A percentile compares a stretch with the other conserved stretches of the same genome.
These are phyloP conservation scores for Tetrapisispora namnaoensis DNA, from an alignment of 805 yeast species.

Conservation along the genomic window DNA sequence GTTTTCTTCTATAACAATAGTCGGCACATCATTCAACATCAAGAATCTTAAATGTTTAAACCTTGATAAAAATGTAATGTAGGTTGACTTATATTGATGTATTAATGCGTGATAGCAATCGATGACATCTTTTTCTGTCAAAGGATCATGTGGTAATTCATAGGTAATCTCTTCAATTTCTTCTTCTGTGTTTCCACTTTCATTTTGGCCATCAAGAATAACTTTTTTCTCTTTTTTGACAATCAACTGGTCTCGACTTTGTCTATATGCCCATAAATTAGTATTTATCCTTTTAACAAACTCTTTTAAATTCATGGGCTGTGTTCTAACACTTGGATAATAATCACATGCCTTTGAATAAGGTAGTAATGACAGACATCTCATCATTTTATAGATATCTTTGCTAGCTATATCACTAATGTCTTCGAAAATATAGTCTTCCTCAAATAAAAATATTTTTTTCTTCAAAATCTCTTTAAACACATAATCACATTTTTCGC, in stretches of 20 bases:
- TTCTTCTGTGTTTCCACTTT: not conserved
- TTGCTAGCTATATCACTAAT: slow-evolving; percentile 25
- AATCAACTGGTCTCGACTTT: slow-evolving; percentile 16
- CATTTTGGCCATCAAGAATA: slow-evolving; percentile 4
- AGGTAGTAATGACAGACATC: slow-evolving; percentile 30
- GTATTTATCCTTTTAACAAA: slow-evolving; percentile 23
- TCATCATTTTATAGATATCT: slow-evolving; percentile 31
- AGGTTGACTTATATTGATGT: slow-evolving; percentile 30
- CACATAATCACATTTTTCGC: slow-evolving; percentile 23
- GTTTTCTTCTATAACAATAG: slow-evolving; percentile 24
- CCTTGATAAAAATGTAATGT: slow-evolving; percentile 27
- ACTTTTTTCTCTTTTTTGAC: not conserved
- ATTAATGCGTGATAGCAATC: slow-evolving; percentile 30
- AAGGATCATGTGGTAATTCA: slow-evolving; percentile 23
- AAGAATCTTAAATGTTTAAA: slow-evolving; percentile 30
- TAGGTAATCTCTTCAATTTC: slow-evolving; percentile 9
- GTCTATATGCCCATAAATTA: slow-evolving; percentile 18
- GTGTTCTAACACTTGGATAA: slow-evolving; percentile 36
- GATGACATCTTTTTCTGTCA: slow-evolving; percentile 28
- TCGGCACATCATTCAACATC: slow-evolving; percentile 33
- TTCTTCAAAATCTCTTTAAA: slow-evolving; percentile 26
- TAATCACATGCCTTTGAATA: slow-evolving; percentile 36
- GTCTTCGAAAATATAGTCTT: slow-evolving; percentile 21
- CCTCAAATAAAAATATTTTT: slow-evolving; percentile 28
- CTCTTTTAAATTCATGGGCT: slow-evolving; percentile 29